These are phyloP conservation scores for Paracoccidioides lutzii DNA, from an alignment of 2,329 filamentous ascomycete genomes.

Conservation along the genomic window DNA sequence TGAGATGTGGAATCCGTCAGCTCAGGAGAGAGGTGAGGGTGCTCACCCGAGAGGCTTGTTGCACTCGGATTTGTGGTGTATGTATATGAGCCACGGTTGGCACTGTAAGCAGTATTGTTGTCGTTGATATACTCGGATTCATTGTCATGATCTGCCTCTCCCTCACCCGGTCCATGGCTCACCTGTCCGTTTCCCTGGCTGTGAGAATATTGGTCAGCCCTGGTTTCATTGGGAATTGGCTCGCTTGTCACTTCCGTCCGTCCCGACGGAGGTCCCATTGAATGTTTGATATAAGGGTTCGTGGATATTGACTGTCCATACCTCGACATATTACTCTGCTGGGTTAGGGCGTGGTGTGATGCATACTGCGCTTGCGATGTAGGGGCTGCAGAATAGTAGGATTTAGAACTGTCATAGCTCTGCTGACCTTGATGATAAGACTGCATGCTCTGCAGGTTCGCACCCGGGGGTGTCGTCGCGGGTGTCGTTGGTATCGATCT, in stretches of 20 bases:
- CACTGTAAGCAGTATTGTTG: conserved; percentile 57
- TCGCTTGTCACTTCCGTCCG: conserved; percentile 48
- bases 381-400: conserved; percentile 62
- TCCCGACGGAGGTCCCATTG: conserved; percentile 71
- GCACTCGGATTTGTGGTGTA: conserved; percentile 58
- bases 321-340: conserved; percentile 56
- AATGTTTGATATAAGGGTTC: conserved; percentile 61
- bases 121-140: conserved; percentile 76
- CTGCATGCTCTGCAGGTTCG: conserved; percentile 63
- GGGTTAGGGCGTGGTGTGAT: conserved; percentile 46
- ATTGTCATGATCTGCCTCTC: conserved; percentile 58
- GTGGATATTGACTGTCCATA: conserved; percentile 45
- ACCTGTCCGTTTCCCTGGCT: conserved; percentile 44
- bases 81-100: conserved; percentile 60
- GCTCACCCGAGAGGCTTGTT: conserved; percentile 55
- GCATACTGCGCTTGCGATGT: conserved; percentile 55
- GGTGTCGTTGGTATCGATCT: conserved; percentile 85
- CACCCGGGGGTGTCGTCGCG: conserved; percentile 76
- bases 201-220: conserved; percentile 51
- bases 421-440: conserved; percentile 53
- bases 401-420: conserved; percentile 65
- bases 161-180: conserved; percentile 44
- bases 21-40: conserved; percentile 65
- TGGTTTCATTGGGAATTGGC: conserved; percentile 51
- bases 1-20: conserved; percentile 71